Conservation (phyloP, 305 asterid genomes). For the Striga hermonthica region DNA sequence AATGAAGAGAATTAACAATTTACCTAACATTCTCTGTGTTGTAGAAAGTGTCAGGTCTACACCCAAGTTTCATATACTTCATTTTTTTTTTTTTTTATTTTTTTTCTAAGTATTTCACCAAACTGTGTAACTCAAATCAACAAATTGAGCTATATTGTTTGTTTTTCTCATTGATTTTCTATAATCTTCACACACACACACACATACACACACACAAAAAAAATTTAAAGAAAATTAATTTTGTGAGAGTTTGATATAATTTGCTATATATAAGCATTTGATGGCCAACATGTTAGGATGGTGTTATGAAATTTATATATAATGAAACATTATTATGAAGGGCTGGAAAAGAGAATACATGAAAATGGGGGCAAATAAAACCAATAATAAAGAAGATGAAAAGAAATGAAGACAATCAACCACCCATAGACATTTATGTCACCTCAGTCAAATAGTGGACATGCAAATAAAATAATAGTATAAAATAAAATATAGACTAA, state of each 20-base stretch:
- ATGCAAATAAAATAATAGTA: constrained; percentile 25
- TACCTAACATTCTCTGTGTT: constrained; percentile 75
- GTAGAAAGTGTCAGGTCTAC: constrained; percentile 78
- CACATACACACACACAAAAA: too few relatives aligned
- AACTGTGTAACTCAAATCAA: neutral
- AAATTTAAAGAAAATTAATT: too few relatives aligned
- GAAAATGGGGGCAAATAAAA: too few relatives aligned
- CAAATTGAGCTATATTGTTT: too few relatives aligned
- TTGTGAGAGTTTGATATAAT: too few relatives aligned
- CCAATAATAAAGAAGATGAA: neutral
- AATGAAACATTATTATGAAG: too few relatives aligned
- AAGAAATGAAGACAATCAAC: constrained; percentile 22
- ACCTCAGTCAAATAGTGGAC: constrained; percentile 45
- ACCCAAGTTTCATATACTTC: constrained; percentile 97
- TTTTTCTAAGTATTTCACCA: neutral
- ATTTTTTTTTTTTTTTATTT: constrained; percentile 26
- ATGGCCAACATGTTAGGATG: neutral
- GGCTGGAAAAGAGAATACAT: too few relatives aligned
- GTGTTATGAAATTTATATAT: constrained; percentile 25
- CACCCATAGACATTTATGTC: constrained; percentile 35
- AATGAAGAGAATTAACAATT: neutral
- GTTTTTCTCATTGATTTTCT: too few relatives aligned
- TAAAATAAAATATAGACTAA: neutral
- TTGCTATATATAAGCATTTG: neutral
- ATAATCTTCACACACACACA: too few relatives aligned